Evolutionary conservation across 2,329 filamentous ascomycete genomes (phyloP).

Genomic region (Xylogone sp.): DNA sequence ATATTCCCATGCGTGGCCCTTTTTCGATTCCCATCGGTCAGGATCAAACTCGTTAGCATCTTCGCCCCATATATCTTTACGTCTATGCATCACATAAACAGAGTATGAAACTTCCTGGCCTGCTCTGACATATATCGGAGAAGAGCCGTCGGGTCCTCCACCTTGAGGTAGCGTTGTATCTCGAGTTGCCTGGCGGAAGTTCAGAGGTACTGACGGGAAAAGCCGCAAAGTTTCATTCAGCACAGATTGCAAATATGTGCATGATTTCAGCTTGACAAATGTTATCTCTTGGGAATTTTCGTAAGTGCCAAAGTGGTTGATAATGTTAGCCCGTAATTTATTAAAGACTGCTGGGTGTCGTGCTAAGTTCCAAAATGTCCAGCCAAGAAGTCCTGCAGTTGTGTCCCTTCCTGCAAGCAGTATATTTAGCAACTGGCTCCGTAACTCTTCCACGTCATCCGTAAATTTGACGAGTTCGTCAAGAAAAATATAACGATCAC

Average conservation of each 20-base stretch:
- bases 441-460: constrained; percentile 26
- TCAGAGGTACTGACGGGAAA: constrained; percentile 24
- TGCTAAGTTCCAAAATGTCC: constrained; percentile 15
- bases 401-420: constrained; percentile 15
- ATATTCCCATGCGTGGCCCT: no score
- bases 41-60: no score
- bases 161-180: constrained; percentile 24
- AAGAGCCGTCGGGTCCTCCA: constrained; percentile 24
- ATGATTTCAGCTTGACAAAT: constrained; percentile 44
- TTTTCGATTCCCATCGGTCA: no score
- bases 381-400: constrained; percentile 15
- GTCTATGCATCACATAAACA: constrained; percentile 28
- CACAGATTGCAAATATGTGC: constrained; percentile 53
- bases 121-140: constrained; percentile 25
- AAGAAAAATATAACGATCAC: constrained; percentile 40
- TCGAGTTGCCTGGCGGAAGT: constrained; percentile 15
- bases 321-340: constrained; percentile 4
- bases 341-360: constrained; percentile 8
- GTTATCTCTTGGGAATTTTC: constrained; percentile 35
- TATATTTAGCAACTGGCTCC: constrained; percentile 8
- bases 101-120: constrained; percentile 21
- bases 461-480: constrained; percentile 42
- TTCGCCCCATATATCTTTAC: constrained; percentile 21
- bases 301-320: no score
- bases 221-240: constrained; percentile 43